Conservation (phyloP, 495 filamentous ascomycete species). For the Daldinia vernicosa region DNA sequence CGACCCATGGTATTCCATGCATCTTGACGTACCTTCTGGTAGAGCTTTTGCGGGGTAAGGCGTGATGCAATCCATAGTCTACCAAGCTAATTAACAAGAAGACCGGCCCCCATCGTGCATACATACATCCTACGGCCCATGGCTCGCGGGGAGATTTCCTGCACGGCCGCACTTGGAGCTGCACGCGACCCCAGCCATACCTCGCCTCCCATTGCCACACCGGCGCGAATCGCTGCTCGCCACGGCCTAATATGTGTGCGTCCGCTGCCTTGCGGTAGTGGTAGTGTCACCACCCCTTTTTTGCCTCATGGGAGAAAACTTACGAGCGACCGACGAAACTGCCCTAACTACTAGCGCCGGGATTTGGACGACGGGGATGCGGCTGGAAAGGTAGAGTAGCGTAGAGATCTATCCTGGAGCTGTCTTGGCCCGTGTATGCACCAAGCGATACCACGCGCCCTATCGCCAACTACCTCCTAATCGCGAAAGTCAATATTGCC, state of each 20-base stretch:
- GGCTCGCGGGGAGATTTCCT: conserved; percentile 13
- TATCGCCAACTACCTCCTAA: conserved; percentile 1
- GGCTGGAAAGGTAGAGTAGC: conserved; percentile 24
- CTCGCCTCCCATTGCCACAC: conserved; percentile 42
- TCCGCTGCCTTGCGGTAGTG: conserved; percentile 30
- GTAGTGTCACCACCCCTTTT: conserved; percentile 28
- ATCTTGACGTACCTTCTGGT: conserved; percentile 38
- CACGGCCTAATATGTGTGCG: conserved; percentile 18
- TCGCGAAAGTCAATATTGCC: conserved; percentile 24
- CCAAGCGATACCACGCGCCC: background rate
- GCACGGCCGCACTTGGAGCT: conserved; percentile 27
- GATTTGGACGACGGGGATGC: conserved; percentile 19
- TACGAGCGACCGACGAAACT: conserved; percentile 25
- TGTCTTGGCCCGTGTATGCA: conserved; percentile 24
- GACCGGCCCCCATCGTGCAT: conserved; percentile 30
- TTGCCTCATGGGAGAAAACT: conserved; percentile 8
- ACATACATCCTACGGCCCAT: background rate
- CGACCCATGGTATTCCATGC: conserved; percentile 29
- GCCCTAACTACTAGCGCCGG: conserved; percentile 23
- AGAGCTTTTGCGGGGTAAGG: conserved; percentile 37
- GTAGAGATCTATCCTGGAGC: conserved; percentile 28
- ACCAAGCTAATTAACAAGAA: conserved; percentile 18
- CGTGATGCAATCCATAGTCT: conserved; percentile 32
- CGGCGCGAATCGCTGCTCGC: conserved; percentile 41
- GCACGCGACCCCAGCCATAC: conserved; percentile 44